Evolutionary conservation across 306 rosid species (phyloP).

Genomic region (Prunus salicina): DNA sequence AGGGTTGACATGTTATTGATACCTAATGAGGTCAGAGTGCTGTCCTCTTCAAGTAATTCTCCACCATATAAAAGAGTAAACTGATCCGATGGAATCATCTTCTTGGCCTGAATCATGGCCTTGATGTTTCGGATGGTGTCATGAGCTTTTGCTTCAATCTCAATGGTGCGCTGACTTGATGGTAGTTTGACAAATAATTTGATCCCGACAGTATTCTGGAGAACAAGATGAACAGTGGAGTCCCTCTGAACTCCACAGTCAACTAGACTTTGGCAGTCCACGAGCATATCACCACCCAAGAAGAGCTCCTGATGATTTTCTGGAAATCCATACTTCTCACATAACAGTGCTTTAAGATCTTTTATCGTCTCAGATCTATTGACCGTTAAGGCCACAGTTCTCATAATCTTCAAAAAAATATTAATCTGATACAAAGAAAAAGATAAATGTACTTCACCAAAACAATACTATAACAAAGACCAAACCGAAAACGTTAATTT

Average conservation of each 20-base stretch:
- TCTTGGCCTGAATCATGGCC: constrained; percentile 2
- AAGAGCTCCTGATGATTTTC: constrained; percentile 19
- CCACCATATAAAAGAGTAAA: constrained; percentile 22
- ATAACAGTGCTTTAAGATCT: constrained; percentile 13
- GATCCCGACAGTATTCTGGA: not conserved
- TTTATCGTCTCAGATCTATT: constrained; percentile 11
- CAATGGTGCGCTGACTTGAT: constrained; percentile 4
- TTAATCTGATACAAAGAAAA: constrained; percentile 5
- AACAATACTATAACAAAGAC: not conserved
- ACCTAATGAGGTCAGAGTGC: constrained; percentile 12
- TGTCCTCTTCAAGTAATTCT: constrained; percentile 24
- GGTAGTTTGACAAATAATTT: constrained; percentile 22
- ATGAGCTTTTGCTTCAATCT: constrained; percentile 13
- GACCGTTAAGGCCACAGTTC: not conserved
- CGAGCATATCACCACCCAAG: not conserved
- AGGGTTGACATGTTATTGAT: constrained; percentile 13
- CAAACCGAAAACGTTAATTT: not conserved
- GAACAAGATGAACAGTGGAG: constrained; percentile 10
- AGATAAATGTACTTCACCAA: no score
- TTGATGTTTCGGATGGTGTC: constrained; percentile 22
- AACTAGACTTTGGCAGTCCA: constrained; percentile 2
- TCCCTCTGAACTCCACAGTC: constrained; percentile 13
- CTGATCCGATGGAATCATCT: not conserved
- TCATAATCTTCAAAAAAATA: not conserved
- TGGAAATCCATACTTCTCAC: not conserved